Evolutionary conservation across 2,329 filamentous ascomycete genomes (phyloP).

Genomic region (Penicillium sp.): DNA sequence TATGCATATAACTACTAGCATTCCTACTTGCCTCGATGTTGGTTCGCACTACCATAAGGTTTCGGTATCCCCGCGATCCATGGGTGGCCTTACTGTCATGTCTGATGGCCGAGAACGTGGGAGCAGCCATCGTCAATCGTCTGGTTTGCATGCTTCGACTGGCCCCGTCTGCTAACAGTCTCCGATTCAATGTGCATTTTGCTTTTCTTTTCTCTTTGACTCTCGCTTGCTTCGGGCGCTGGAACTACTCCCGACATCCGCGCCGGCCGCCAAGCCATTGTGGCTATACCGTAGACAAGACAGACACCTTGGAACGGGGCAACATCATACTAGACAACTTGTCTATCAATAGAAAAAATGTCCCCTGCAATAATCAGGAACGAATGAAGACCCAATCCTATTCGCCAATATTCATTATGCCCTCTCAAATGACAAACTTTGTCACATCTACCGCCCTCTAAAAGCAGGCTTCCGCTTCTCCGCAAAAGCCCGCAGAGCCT

Average conservation of each 20-base stretch:
- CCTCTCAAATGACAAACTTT: neutral
- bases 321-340: neutral
- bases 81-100: neutral
- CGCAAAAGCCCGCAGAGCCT: slow-evolving; percentile 83
- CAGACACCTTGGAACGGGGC: neutral
- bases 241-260: neutral
- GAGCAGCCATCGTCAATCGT: neutral
- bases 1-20: neutral
- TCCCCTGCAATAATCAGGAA: neutral
- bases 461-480: slow-evolving; percentile 52
- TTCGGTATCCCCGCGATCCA: neutral
- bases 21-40: neutral
- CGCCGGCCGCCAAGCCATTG: neutral
- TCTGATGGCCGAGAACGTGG: neutral
- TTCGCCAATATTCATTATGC: neutral
- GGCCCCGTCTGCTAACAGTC: neutral
- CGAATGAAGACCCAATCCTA: neutral
- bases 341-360: neutral
- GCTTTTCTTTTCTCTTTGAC: neutral
- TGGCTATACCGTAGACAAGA: neutral
- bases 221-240: neutral
- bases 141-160: neutral
- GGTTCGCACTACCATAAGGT: neutral
- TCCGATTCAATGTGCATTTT: neutral
- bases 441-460: slow-evolving; percentile 33